Conservation (phyloP, 1,284 basidiomycete species). For the Boletus smithii region DNA sequence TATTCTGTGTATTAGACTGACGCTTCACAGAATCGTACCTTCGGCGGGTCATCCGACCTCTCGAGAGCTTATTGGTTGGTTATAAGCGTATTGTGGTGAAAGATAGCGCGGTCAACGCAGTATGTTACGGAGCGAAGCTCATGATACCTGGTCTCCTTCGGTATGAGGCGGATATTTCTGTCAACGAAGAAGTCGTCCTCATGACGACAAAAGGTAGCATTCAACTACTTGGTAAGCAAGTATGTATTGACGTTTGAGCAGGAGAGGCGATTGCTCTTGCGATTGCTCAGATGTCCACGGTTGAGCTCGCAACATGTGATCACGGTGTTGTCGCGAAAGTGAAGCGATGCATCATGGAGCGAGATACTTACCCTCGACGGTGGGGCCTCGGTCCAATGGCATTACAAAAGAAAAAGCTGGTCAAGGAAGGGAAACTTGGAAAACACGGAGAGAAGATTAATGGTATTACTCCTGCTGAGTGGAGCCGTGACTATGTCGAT, state of each 20-base stretch:
- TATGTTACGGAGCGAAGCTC: slow-evolving; percentile 99
- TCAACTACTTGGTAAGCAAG: neutral
- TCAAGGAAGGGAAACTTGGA: slow-evolving; percentile 94
- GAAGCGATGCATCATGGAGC: slow-evolving; percentile 99
- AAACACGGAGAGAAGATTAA: slow-evolving; percentile 93
- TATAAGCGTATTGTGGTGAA: slow-evolving; percentile 99
- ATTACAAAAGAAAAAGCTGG: slow-evolving; percentile 96
- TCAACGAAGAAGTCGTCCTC: slow-evolving; percentile 96
- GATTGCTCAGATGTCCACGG: slow-evolving; percentile 98
- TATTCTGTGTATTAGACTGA: slow-evolving; percentile 7
- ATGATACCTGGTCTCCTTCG: slow-evolving; percentile 99
- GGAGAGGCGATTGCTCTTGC: slow-evolving; percentile 97
- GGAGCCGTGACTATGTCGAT: slow-evolving; percentile 93
- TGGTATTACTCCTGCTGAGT: slow-evolving; percentile 87
- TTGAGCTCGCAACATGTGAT: slow-evolving; percentile 96
- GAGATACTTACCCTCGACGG: slow-evolving; percentile 95
- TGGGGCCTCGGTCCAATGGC: slow-evolving; percentile 99
- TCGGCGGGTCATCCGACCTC: slow-evolving; percentile 89
- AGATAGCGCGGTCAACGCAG: slow-evolving; percentile 98
- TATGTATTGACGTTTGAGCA: slow-evolving; percentile 27
- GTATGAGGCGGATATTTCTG: slow-evolving; percentile 93
- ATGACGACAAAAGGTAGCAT: slow-evolving; percentile 95
- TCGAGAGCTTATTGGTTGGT: slow-evolving; percentile 91
- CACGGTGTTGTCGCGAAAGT: slow-evolving; percentile 99
- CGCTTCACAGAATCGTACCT: slow-evolving; percentile 82